phyloP scores from a whole-genome alignment of 148 eudicot species.

The Salicornia ramosissima region DNA sequence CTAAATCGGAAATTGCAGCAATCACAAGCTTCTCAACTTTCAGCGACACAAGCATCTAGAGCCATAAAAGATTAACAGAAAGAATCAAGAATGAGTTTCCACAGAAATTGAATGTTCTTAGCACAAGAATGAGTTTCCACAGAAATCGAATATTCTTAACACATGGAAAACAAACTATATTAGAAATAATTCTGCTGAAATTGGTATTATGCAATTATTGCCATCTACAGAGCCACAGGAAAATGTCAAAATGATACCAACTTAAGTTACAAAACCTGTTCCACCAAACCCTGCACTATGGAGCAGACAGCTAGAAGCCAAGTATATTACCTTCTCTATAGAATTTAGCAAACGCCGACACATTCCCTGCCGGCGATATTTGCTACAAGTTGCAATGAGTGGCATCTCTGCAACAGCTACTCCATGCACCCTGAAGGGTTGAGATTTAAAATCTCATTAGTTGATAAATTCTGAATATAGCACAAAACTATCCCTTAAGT shows the following conservation, averaged over 20 bases:
- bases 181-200: not conserved
- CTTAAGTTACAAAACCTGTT: not conserved
- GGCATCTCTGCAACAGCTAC: slow-evolving; percentile 90
- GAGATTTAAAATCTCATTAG: slow-evolving; percentile 15
- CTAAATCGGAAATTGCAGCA: slow-evolving; percentile 74
- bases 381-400: slow-evolving; percentile 90
- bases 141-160: no score
- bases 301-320: slow-evolving; percentile 1
- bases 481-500: not conserved
- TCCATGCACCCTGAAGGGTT: slow-evolving; percentile 77
- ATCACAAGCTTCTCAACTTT: slow-evolving; percentile 84
- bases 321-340: slow-evolving; percentile 60
- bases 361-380: slow-evolving; percentile 88
- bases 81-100: slow-evolving; percentile 8
- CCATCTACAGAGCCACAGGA: not conserved
- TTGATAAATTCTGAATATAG: not conserved
- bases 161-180: not conserved
- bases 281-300: not conserved
- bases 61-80: slow-evolving; percentile 17
- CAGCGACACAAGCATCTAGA: slow-evolving; percentile 73
- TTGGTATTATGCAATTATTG: not conserved
- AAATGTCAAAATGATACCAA: not conserved
- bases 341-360: slow-evolving; percentile 69
- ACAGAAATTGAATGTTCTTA: not conserved
- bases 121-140: no score